These are phyloP conservation scores for Colletotrichum plurivorum DNA, from an alignment of 2,329 filamentous ascomycete species.

Conservation along the genomic window DNA sequence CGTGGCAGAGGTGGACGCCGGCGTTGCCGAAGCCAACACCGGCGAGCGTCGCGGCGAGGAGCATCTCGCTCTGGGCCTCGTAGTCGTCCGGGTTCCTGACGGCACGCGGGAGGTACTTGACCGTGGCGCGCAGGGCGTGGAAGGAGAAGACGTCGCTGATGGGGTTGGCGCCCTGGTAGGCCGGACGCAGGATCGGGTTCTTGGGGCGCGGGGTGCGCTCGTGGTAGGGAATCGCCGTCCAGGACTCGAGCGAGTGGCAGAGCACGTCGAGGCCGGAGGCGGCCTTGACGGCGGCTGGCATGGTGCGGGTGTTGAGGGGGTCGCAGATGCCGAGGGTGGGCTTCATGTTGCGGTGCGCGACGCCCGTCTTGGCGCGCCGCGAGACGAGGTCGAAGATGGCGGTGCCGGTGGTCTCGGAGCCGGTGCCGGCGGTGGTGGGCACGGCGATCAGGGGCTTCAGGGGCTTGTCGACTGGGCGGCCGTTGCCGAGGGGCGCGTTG, in stretches of 20 bases:
- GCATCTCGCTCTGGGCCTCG: constrained; percentile 96
- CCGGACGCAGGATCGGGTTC: constrained; percentile 92
- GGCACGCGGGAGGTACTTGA: constrained; percentile 92
- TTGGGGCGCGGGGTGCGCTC: constrained; percentile 86
- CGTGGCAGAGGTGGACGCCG: constrained; percentile 85
- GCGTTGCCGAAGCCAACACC: constrained; percentile 98
- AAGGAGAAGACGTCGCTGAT: constrained; percentile 98
- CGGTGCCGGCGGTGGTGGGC: constrained; percentile 87
- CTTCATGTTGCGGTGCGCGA: constrained; percentile 95
- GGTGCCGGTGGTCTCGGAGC: constrained; percentile 95
- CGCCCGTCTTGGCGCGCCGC: constrained; percentile 93
- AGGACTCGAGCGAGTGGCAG: constrained; percentile 95
- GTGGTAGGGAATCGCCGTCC: constrained; percentile 96
- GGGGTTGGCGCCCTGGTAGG: constrained; percentile 97
- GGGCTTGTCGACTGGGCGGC: constrained; percentile 79
- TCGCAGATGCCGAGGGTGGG: constrained; percentile 91
- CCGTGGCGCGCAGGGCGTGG: constrained; percentile 83
- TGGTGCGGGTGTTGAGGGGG: constrained; percentile 92
- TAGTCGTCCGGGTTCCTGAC: constrained; percentile 90
- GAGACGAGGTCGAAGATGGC: constrained; percentile 97
- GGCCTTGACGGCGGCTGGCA: constrained; percentile 95
- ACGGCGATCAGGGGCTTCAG: constrained; percentile 85
- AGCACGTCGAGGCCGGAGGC: constrained; percentile 94
- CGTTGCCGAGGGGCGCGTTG: constrained; percentile 92
- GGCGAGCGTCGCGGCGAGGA: constrained; percentile 92